phyloP scores from a whole-genome alignment of 1,139 yeast genomes.

The Lodderomyces elongisporus region DNA sequence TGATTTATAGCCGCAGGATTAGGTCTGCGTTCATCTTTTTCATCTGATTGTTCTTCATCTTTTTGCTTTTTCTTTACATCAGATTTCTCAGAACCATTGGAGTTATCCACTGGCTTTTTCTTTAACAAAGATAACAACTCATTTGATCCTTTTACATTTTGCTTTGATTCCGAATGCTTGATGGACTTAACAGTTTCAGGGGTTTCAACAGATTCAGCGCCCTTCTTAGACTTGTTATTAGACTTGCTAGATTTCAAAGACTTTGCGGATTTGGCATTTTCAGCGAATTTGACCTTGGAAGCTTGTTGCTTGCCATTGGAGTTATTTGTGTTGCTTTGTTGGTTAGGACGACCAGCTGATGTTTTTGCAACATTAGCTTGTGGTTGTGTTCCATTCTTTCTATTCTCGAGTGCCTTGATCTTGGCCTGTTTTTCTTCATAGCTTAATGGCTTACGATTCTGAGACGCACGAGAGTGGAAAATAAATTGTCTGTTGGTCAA shows the following conservation, averaged over 20 bases:
- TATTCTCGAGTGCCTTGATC: background rate
- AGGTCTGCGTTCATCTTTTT: slow-evolving; percentile 16
- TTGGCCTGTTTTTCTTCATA: slow-evolving; percentile 19
- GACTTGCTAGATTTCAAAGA: too few species aligned
- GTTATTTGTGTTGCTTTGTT: background rate
- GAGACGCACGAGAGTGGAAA: slow-evolving; percentile 67
- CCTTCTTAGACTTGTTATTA: background rate
- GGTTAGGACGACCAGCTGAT: background rate
- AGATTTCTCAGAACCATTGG: slow-evolving; percentile 1
- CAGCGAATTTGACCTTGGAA: too few species aligned
- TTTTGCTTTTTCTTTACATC: slow-evolving; percentile 10
- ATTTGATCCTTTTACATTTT: slow-evolving; percentile 13
- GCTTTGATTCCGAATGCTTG: background rate
- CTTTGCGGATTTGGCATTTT: too few species aligned
- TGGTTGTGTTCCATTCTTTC: background rate
- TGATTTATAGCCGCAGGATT: slow-evolving; percentile 42
- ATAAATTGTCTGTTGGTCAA: slow-evolving; percentile 69
- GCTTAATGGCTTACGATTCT: slow-evolving; percentile 31
- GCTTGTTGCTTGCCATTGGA: background rate
- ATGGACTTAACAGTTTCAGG: background rate
- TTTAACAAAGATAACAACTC: slow-evolving; percentile 39
- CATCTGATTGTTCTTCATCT: slow-evolving; percentile 14
- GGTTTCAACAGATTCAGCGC: background rate
- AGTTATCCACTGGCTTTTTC: slow-evolving; percentile 9
- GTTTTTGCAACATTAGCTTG: background rate